Evolutionary conservation across 495 filamentous ascomycete species (phyloP).

Genomic region (Terfezia claveryi): DNA sequence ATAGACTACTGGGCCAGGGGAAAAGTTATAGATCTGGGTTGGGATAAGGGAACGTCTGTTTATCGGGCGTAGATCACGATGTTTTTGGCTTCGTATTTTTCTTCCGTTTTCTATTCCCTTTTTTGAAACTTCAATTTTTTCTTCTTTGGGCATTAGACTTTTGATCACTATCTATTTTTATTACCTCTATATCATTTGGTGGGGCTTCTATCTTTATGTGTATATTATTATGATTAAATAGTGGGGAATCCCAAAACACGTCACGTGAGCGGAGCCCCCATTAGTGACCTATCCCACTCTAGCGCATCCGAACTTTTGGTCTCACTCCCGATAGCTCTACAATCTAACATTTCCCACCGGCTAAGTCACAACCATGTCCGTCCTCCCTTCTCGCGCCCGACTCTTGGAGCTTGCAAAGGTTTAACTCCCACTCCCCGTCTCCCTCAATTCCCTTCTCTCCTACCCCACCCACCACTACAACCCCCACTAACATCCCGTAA

Average conservation of each 20-base stretch:
- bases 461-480: constrained; percentile 1
- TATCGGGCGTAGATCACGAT: not conserved
- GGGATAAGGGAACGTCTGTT: not conserved
- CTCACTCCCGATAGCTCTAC: too few species aligned
- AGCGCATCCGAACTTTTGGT: too few species aligned
- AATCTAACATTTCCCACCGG: too few species aligned
- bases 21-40: not conserved
- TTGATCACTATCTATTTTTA: not conserved
- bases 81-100: not conserved
- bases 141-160: not conserved
- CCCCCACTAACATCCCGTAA: constrained; percentile 16
- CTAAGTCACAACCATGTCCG: not conserved
- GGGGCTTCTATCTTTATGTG: too few species aligned
- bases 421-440: not conserved
- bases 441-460: constrained; percentile 2
- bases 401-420: constrained; percentile 14
- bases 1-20: not conserved
- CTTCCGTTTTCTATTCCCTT: not conserved
- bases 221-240: too few species aligned
- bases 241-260: too few species aligned
- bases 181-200: too few species aligned
- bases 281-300: too few species aligned
- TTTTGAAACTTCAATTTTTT: not conserved
- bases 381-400: constrained; percentile 1
- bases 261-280: too few species aligned